Percentiles rank a stretch among this genome's conserved stretches.
These are phyloP conservation scores for Lanzia echinophila DNA, from an alignment of 2,329 filamentous ascomycete species.

Conservation along the genomic window DNA sequence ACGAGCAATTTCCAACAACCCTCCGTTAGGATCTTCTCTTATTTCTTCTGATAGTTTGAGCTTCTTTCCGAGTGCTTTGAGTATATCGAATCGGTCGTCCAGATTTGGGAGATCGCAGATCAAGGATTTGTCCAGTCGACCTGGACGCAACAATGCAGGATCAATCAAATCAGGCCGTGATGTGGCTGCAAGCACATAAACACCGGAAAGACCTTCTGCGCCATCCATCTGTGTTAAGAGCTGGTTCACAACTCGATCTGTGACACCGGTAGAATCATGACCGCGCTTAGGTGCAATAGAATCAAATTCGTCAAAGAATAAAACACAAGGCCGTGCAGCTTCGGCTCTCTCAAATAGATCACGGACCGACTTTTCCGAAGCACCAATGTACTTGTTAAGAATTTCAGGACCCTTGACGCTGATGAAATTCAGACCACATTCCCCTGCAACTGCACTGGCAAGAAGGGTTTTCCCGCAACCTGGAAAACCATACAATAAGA, in stretches of 20 bases:
- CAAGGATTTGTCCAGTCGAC: constrained; percentile 86
- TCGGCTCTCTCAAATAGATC: constrained; percentile 91
- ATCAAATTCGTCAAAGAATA: constrained; percentile 99
- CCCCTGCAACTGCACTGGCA: constrained; percentile 92
- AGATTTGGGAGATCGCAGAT: constrained; percentile 80
- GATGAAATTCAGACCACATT: constrained; percentile 97
- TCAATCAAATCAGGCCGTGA: constrained; percentile 92
- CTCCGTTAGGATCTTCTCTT: constrained; percentile 16
- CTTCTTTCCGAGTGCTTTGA: constrained; percentile 75
- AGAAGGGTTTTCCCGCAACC: constrained; percentile 96
- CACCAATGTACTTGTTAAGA: constrained; percentile 97
- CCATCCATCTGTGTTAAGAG: constrained; percentile 98
- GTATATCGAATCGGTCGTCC: constrained; percentile 81
- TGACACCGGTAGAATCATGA: constrained; percentile 96
- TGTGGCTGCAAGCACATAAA: constrained; percentile 94
- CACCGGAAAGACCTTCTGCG: constrained; percentile 86
- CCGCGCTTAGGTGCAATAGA: constrained; percentile 95
- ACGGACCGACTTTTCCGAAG: constrained; percentile 90
- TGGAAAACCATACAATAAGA: constrained; percentile 89
- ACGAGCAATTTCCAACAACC: constrained; percentile 57
- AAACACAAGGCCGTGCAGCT: constrained; percentile 83
- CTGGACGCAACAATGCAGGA: constrained; percentile 83
- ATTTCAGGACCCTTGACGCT: constrained; percentile 97
- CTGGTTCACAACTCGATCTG: constrained; percentile 96
- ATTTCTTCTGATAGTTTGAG: constrained; percentile 67